Base-by-base conservation (phyloP, 2,329 filamentous ascomycete species). In the Colletotrichum sp. region DNA sequence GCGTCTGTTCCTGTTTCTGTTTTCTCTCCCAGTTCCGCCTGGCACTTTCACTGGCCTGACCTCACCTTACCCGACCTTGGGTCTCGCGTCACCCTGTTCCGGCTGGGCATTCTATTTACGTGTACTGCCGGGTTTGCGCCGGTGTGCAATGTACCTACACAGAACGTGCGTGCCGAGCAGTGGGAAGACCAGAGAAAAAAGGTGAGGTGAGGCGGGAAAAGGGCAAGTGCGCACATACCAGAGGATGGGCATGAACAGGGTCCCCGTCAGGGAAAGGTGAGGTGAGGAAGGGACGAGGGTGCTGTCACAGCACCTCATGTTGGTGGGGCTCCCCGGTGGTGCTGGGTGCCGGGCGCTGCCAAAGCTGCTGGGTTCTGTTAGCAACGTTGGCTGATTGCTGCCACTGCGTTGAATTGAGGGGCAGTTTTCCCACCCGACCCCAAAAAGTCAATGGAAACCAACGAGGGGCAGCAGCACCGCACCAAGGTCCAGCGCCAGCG, bases 281-380 rank as follows among this genome's bases (percentile, higher is more conserved):
- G 63, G 70, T 69, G 70, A 63, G 57, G 34, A 62, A n/a, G 10
- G 49, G 34, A 68, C 39, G 65, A 59, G 65, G 64, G 57, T 68
- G 36, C 69, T 69, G 69, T 76, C 63, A 76, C 39, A 73, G 57
- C 71, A 69, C 64, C 70, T 65, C 70, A 76, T 39, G 21, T 36
- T 60, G 65, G 64, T 74, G 74, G 71, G 74, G 24, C 26, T 60
- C 7, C 57, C 57, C 26, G 16, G 57, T 30, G 57, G 24, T 26
- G 26, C 28, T 60, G 15, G 57, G 26, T 30, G 57, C 9, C 24
- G 5, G 57, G 15, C 24, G 57, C 55, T 59, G 24, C 55, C 18
- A 59, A 44, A 44, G 39, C 28, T 67, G 65, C 52, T 28, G 52
- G 32, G 32, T 62, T 63, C 39, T 44, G 39, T 44, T 18, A 18